phyloP scores from a whole-genome alignment of 345 rosid species.

The Abelmoschus esculentus region DNA sequence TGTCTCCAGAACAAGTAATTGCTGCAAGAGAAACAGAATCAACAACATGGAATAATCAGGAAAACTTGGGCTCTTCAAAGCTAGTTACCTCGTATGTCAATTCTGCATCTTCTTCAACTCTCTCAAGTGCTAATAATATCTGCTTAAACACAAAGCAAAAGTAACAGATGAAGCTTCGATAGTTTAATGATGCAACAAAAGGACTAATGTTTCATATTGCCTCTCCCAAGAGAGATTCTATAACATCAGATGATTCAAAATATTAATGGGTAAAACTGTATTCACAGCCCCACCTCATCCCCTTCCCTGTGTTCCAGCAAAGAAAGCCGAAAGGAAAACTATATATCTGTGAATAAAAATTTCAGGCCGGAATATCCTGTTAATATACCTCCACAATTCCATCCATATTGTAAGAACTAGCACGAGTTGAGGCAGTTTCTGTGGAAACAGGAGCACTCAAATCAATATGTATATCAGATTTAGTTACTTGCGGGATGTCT shows the following conservation, averaged over 20 bases:
- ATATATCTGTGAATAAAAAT: neutral
- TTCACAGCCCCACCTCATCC: neutral
- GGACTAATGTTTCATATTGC: neutral
- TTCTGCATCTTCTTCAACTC: conserved; percentile 83
- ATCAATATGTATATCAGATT: conserved; percentile 34
- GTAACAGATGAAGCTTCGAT: neutral
- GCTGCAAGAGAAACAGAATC: conserved; percentile 43
- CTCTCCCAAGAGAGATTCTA: neutral
- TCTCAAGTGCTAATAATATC: conserved; percentile 81
- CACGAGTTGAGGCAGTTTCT: conserved; percentile 23
- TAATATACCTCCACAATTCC: conserved; percentile 82
- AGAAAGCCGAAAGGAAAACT: neutral
- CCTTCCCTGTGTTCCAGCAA: neutral
- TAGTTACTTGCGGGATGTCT: conserved; percentile 33
- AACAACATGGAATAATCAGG: neutral
- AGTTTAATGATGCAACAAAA: neutral
- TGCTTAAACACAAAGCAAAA: conserved; percentile 24
- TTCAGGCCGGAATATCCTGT: neutral
- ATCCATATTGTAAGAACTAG: conserved; percentile 41
- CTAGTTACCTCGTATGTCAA: conserved; percentile 62
- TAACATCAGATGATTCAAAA: neutral
- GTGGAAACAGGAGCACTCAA: conserved; percentile 36
- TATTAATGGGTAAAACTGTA: neutral
- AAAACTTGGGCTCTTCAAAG: conserved; percentile 13
- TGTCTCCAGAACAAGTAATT: conserved; percentile 75